Conservation (phyloP, 176 grass and related monocot species). For the Leersia perrieri region DNA sequence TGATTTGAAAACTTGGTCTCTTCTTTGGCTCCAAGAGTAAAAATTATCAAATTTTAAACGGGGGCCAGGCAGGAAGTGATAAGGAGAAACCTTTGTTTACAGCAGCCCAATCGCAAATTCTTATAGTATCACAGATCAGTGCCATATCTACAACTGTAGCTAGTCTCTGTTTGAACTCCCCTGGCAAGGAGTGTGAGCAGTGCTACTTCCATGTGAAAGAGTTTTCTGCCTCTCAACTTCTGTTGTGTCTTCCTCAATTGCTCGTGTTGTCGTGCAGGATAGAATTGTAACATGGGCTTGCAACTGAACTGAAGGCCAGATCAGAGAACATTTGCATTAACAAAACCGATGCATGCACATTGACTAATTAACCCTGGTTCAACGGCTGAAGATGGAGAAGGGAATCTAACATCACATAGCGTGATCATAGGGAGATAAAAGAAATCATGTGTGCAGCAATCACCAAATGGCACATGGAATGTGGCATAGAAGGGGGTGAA, state of each 20-base stretch:
- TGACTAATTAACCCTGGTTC: constrained; percentile 20
- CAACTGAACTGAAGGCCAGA: not conserved
- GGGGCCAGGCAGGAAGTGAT: constrained; percentile 14
- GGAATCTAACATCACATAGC: constrained; percentile 28
- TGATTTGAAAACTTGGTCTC: constrained; percentile 53
- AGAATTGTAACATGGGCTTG: not conserved
- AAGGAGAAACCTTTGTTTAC: constrained; percentile 12
- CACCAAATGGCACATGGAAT: constrained; percentile 41
- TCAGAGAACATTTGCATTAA: not conserved
- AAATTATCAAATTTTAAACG: constrained; percentile 1
- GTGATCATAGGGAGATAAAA: constrained; percentile 15
- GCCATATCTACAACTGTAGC: not conserved
- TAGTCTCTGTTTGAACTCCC: not conserved
- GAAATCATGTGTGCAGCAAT: constrained; percentile 36
- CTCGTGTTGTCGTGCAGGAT: not conserved
- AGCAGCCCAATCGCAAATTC: constrained; percentile 8
- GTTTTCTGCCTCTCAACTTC: not conserved
- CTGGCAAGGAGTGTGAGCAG: not conserved
- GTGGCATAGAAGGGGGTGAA: constrained; percentile 19
- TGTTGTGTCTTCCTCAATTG: not conserved
- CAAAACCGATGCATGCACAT: constrained; percentile 16
- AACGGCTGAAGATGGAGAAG: not conserved
- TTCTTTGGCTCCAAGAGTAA: constrained; percentile 35
- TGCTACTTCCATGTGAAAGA: not conserved
- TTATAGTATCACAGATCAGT: not conserved